phyloP scores from a whole-genome alignment of 805 yeast species.

The Clavispora santaluciae region DNA sequence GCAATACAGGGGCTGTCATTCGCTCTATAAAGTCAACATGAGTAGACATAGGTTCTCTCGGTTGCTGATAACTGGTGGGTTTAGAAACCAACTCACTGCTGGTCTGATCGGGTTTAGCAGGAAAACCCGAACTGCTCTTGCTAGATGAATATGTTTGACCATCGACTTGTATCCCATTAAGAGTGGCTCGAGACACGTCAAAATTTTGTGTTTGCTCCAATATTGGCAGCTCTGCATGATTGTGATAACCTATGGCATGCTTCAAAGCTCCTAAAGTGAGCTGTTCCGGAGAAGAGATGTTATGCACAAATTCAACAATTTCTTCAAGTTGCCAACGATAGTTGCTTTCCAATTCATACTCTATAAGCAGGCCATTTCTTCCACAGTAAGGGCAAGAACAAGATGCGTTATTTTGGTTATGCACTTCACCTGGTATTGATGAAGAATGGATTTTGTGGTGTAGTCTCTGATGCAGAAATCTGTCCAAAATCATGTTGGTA shows the following conservation, averaged over 20 bases:
- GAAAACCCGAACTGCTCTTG: no score
- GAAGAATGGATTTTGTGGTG: conserved; percentile 6
- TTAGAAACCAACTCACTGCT: no score
- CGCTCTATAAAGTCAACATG: no score
- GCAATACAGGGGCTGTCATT: no score
- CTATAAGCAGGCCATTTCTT: conserved; percentile 63
- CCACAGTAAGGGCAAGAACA: conserved; percentile 82
- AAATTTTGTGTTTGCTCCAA: background rate
- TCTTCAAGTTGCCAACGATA: conserved; percentile 64
- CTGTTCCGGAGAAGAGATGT: background rate
- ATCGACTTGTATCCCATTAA: no score
- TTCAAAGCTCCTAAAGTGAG: background rate
- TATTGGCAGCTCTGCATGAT: background rate
- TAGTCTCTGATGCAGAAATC: conserved; percentile 37
- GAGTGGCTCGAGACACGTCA: no score
- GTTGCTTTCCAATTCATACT: conserved; percentile 68
- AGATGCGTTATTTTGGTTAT: conserved; percentile 3
- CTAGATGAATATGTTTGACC: no score
- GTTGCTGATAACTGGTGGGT: no score
- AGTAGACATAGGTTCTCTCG: no score
- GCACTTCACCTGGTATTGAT: conserved; percentile 3
- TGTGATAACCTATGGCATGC: background rate
- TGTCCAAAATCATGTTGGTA: conserved; percentile 61
- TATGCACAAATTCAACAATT: conserved; percentile 32
- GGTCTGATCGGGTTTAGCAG: no score